These are phyloP conservation scores for Aspergillus candidus DNA, from an alignment of 2,329 filamentous ascomycete species.

Conservation along the genomic window DNA sequence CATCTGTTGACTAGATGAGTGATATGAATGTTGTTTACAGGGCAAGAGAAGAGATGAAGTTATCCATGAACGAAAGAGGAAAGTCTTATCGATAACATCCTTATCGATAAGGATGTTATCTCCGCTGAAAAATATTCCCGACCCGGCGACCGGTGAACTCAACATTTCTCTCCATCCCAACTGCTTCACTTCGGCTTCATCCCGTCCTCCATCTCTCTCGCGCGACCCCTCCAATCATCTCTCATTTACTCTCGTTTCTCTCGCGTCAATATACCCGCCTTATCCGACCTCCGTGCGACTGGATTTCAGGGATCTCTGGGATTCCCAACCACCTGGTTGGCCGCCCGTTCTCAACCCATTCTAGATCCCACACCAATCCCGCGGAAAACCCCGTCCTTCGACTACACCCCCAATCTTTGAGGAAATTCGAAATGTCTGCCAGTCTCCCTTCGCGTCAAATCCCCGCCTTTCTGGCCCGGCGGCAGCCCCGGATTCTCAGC, in stretches of 20 bases:
- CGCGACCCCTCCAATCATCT: slow-evolving; percentile 4
- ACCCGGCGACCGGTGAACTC: slow-evolving; percentile 32
- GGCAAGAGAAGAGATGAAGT: too few species aligned
- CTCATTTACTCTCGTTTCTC: too few species aligned
- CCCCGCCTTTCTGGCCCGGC: slow-evolving; percentile 30
- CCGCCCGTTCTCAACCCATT: too few species aligned
- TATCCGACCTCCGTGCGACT: neutral
- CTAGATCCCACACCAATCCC: too few species aligned
- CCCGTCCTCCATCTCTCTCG: slow-evolving; percentile 6
- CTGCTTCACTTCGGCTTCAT: slow-evolving; percentile 11
- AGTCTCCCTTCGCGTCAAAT: slow-evolving; percentile 28
- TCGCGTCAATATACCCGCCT: too few species aligned
- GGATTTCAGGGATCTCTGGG: neutral
- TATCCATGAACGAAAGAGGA: too few species aligned
- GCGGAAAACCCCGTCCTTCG: neutral
- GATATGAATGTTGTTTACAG: too few species aligned
- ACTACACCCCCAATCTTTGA: slow-evolving; percentile 4
- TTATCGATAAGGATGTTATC: too few species aligned
- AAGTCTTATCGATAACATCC: too few species aligned
- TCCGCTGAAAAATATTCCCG: too few species aligned
- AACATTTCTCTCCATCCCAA: slow-evolving; percentile 21
- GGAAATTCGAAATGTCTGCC: slow-evolving; percentile 27
- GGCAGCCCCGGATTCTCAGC: slow-evolving; percentile 26
- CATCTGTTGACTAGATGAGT: too few species aligned
- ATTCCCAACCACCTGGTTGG: too few species aligned